Base-by-base conservation (phyloP, 768 basidiomycete genomes). In the Tubosaeta sp. region DNA sequence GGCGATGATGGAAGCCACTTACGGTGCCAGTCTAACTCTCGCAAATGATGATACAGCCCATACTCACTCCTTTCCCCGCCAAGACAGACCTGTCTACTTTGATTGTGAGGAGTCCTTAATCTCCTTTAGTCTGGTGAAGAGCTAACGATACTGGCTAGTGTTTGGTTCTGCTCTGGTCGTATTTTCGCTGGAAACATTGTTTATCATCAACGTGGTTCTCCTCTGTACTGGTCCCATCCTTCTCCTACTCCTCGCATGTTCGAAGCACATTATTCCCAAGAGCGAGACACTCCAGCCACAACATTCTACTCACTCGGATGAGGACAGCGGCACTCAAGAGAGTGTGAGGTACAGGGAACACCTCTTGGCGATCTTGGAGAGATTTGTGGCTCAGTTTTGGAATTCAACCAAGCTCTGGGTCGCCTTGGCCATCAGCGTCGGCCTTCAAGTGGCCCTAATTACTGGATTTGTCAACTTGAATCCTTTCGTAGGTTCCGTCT, bases 1-100 rank as follows among this genome's bases (percentile, higher is more conserved):
- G 88, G 76, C 81, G 3, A 87, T 90, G 84, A 79, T 92, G 79
- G 86, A 91, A 54, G 73, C 76, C 1, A 71, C 81, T 0, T 68
- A 73, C 44, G 79, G 75, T 3, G 80, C 82, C 0, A 86, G 83
- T 8, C 42, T 75, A 7, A 73, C 73, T 2, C 66, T 92, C 27
- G 69, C 85, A 22, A 77, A 84, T 38, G 67, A 71, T 41, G 72
- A 71, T 46, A n/a, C 25, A 6, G 48, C 52, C 46, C 66, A 62
- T 11, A 48, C 58, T 38, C 54, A 62, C 58, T 66, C 41, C 63
- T 70, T 2, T 30, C 36, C 52, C 14, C 49, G 45, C 21, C 55
- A 56, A 41, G 63, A 62, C 29, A 58, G 38, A 43, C 69, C 76
- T 6, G 83, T 88, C 5, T 90, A 87, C 67, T 88, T 90, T 59